Evolutionary conservation across 371 early-diverging fungal species (phyloP).

Genomic region (Capillidium rhysosporum): DNA sequence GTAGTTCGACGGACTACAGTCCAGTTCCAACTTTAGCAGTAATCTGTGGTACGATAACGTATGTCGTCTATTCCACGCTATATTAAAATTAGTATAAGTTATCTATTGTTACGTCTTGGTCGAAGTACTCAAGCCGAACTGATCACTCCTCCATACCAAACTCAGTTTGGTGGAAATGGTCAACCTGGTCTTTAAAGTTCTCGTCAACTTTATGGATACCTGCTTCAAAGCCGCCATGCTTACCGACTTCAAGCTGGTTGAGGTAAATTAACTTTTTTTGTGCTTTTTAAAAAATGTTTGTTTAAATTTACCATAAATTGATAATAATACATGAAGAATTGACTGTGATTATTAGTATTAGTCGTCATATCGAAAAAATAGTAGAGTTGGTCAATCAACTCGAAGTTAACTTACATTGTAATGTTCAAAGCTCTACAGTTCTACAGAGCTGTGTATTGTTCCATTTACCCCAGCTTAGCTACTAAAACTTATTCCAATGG

Average conservation of each 20-base stretch:
- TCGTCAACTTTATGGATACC: slow-evolving; percentile 64
- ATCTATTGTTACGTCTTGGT: slow-evolving; percentile 63
- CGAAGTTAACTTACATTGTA: too few species aligned
- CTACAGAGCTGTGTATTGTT: too few species aligned
- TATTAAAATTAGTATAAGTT: slow-evolving; percentile 73
- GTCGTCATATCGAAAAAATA: too few species aligned
- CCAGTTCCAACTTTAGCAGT: background rate
- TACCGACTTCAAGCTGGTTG: slow-evolving; percentile 54
- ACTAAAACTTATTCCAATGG: too few species aligned
- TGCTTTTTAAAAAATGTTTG: too few species aligned
- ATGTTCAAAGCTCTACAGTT: too few species aligned
- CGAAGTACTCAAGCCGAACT: slow-evolving; percentile 82
- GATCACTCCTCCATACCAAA: slow-evolving; percentile 37
- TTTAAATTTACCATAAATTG: too few species aligned
- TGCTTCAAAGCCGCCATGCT: slow-evolving; percentile 83
- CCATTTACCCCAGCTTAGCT: too few species aligned
- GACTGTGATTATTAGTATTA: too few species aligned
- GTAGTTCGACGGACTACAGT: too few species aligned
- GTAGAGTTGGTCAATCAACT: too few species aligned
- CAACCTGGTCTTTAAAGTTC: slow-evolving; percentile 61
- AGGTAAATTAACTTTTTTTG: slow-evolving; percentile 20
- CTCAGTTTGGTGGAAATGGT: slow-evolving; percentile 46
- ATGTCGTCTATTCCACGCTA: slow-evolving; percentile 44
- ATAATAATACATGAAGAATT: too few species aligned
- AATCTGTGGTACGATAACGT: slow-evolving; percentile 33